Base-by-base conservation (phyloP, 768 basidiomycete species). In the Russula foetens region DNA sequence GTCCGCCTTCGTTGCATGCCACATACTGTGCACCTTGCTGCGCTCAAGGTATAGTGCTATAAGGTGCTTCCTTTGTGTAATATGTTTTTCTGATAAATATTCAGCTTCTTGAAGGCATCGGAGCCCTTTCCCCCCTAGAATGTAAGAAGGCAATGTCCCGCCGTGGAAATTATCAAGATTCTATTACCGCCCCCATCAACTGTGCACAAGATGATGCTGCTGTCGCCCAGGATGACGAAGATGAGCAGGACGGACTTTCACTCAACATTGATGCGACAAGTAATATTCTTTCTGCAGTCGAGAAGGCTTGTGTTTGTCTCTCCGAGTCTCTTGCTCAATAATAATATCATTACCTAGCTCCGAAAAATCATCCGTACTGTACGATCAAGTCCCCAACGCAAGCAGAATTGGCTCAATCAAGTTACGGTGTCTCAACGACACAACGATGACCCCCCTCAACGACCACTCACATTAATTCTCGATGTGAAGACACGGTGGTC, bases 401-500 rank as follows among this genome's bases (percentile, higher is more conserved):
- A 17, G 5, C 19, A 31, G 3, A n/a, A 11, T 3, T 54, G 53
- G 53, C 7, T 44, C 3, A 29, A 31, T 7, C 12, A 44, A 23
- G 43, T 23, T 0, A 15, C 21, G 24, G 12, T 21, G 11, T 14
- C 12, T 7, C 14, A 41, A 19, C 15, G 28, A 3, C 4, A 14
- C 8, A 11, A 1, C 1, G 24, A 26, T 8, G 14, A 14, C 26
- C 2, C 23, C 12, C 8, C 3, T 4, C 1, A 46, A 14, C 7
- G 5, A 0, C 4, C 24, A 11, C 21, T 24, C 2, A 49, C 49
- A 38, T 28, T 57, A 0, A 41, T 57, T 11, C 47, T 57, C 0
- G 56, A 57, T 57, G 47, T 57, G 38, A 39, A 28, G 12, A 57
- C 56, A 0, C n/a, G n/a, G 17, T 57, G 56, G 56, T 33, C 47